Evolutionary conservation across 2,329 filamentous ascomycete species (phyloP).

Genomic region (Stylonectria norvegica): DNA sequence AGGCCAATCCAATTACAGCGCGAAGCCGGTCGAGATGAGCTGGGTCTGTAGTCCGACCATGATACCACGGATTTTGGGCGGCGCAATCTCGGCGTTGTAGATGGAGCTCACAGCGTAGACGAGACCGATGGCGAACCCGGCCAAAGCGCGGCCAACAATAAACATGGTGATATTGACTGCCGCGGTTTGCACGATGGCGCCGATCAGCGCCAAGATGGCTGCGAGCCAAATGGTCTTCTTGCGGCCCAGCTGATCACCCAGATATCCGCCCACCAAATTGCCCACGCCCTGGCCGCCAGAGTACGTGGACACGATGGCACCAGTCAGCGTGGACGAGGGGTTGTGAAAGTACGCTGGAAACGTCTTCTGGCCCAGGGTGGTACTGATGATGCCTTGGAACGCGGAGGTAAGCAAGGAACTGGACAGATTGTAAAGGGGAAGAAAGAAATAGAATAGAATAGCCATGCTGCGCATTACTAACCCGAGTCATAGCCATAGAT

Average conservation of each 20-base stretch:
- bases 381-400: background rate
- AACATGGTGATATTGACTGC: constrained; percentile 25
- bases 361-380: background rate
- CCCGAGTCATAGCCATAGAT: background rate
- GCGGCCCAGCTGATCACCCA: background rate
- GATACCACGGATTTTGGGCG: constrained; percentile 24
- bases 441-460: background rate
- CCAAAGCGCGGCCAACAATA: constrained; percentile 25
- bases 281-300: background rate
- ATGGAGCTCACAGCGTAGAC: constrained; percentile 22
- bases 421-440: background rate
- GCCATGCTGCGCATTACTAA: background rate
- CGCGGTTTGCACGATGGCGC: constrained; percentile 27
- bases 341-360: background rate
- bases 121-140: constrained; percentile 24
- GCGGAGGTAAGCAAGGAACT: background rate
- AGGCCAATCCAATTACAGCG: background rate
- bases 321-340: background rate
- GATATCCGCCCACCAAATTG: background rate
- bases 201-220: constrained; percentile 25
- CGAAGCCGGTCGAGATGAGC: background rate
- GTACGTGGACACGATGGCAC: background rate
- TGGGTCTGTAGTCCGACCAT: constrained; percentile 15
- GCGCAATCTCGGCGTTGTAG: constrained; percentile 28
- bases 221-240: background rate